These are phyloP conservation scores for Plasmodium yoelii DNA, from an alignment of 169 alveolate species.

Conservation along the genomic window DNA sequence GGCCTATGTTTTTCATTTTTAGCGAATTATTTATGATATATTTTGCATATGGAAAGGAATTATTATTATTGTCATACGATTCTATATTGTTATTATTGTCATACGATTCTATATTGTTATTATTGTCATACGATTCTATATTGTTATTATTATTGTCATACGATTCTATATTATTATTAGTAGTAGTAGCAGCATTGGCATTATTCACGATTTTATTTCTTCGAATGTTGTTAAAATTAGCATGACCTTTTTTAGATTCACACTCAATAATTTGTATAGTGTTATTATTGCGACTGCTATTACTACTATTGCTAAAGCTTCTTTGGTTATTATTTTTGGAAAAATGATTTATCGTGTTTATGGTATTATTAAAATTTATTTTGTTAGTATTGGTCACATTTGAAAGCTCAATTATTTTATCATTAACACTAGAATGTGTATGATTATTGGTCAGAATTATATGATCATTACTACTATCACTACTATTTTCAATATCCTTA, in stretches of 20 bases:
- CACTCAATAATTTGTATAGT: background rate
- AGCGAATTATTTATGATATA: background rate
- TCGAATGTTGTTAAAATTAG: background rate
- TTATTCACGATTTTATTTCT: background rate
- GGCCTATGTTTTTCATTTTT: background rate
- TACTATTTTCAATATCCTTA: background rate
- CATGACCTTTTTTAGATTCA: background rate
- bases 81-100: background rate
- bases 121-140: background rate
- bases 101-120: background rate
- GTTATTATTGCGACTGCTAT: background rate
- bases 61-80: background rate
- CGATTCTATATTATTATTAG: background rate
- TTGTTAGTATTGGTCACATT: background rate
- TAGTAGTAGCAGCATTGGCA: too few relatives aligned
- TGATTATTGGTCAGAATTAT: background rate
- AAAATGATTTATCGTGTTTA: slow-evolving; percentile 1
- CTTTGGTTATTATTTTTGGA: background rate
- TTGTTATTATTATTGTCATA: background rate
- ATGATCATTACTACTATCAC: background rate
- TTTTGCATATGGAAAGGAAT: background rate
- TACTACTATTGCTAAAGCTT: background rate
- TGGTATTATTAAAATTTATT: background rate
- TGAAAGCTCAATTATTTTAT: background rate
- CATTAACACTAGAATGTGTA: background rate